phyloP scores from a whole-genome alignment of 768 basidiomycete species.

The Calocera cornea region DNA sequence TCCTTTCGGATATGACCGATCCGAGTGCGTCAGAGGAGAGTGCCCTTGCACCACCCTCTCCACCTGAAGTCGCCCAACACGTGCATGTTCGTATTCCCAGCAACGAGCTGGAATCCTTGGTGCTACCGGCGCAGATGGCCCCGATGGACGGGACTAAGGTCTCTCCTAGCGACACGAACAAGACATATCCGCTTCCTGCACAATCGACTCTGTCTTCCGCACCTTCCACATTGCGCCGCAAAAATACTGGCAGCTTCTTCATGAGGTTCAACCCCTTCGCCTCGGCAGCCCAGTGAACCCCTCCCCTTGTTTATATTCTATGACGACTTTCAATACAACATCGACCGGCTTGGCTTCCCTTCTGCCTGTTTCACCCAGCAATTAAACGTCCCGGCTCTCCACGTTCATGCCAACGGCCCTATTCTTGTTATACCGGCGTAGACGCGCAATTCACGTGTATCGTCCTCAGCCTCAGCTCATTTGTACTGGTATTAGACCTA shows the following conservation, averaged over 20 bases:
- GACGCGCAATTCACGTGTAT: not conserved
- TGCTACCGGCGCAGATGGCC: not conserved
- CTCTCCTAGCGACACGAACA: not conserved
- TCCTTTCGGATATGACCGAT: not conserved
- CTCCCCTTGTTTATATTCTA: not conserved
- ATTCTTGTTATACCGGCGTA: not conserved
- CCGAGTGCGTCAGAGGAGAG: not conserved
- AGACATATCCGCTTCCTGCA: not conserved
- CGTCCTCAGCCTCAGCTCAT: not conserved
- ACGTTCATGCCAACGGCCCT: not conserved
- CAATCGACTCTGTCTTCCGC: not conserved
- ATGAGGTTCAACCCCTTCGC: not conserved
- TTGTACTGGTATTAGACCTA: not conserved
- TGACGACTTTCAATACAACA: not conserved
- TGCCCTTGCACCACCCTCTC: not conserved
- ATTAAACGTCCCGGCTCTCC: not conserved
- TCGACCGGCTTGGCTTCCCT: not conserved
- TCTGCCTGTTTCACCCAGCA: not conserved
- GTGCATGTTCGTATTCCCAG: not conserved
- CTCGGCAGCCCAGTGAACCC: not conserved
- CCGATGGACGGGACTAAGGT: not conserved
- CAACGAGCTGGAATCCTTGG: not conserved
- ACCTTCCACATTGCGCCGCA: not conserved
- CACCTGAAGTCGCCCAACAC: not conserved
- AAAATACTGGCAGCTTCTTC: conserved; percentile 3